These are phyloP conservation scores for Saturnispora mendoncae DNA, from an alignment of 805 yeast genomes.

Conservation along the genomic window DNA sequence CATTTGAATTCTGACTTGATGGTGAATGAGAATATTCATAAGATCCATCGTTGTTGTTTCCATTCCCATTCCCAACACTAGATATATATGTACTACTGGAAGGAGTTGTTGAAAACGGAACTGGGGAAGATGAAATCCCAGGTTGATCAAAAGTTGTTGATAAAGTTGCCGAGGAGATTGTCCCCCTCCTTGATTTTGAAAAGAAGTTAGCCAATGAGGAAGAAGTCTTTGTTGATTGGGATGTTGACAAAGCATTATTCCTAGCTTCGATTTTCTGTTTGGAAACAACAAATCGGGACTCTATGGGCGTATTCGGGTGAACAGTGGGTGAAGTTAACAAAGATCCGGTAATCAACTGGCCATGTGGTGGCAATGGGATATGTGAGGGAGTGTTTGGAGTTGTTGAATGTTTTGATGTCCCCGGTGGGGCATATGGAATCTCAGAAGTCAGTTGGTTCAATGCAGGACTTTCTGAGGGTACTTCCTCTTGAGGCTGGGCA, in stretches of 20 bases:
- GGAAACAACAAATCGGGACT: constrained; percentile 77
- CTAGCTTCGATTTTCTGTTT: constrained; percentile 56
- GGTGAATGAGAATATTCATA: constrained; percentile 21
- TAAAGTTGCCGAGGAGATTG: constrained; percentile 13
- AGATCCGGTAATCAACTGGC: constrained; percentile 51
- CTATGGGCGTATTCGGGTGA: constrained; percentile 49
- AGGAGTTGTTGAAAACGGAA: constrained; percentile 10
- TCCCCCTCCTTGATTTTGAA: constrained; percentile 34
- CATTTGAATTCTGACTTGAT: constrained; percentile 26
- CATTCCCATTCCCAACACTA: background rate
- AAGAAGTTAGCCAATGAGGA: constrained; percentile 45
- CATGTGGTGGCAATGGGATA: constrained; percentile 43
- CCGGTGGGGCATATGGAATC: constrained; percentile 68
- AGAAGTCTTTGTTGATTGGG: constrained; percentile 28
- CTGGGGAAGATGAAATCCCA: constrained; percentile 25
- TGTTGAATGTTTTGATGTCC: constrained; percentile 34
- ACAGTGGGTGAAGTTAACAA: constrained; percentile 67
- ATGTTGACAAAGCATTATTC: constrained; percentile 17
- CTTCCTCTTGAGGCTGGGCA: constrained; percentile 13
- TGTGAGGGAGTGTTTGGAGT: constrained; percentile 12
- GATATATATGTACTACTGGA: background rate
- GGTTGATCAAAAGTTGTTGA: constrained; percentile 16
- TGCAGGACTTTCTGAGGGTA: constrained; percentile 15
- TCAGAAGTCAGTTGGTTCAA: background rate
- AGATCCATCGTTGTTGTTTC: background rate